phyloP scores from a whole-genome alignment of 1,284 basidiomycete species.

The Erythrobasidium hasegawianum region DNA sequence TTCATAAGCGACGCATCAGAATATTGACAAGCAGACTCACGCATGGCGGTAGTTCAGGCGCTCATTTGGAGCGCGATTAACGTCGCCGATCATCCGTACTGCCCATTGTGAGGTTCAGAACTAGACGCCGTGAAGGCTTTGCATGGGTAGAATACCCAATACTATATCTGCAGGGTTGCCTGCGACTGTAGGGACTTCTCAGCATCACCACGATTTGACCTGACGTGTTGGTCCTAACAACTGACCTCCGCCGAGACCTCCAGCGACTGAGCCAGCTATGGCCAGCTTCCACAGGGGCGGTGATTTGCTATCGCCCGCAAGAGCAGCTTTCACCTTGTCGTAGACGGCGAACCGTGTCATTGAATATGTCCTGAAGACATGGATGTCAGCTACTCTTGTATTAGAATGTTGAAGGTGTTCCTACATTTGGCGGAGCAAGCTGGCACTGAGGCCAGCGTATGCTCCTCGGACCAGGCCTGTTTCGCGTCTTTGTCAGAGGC shows the following conservation, averaged over 20 bases:
- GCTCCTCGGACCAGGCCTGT: constrained; percentile 42
- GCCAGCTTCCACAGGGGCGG: constrained; percentile 73
- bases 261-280: constrained; percentile 55
- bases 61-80: constrained; percentile 75
- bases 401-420: background rate
- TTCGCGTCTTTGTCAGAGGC: background rate
- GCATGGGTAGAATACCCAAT: too few relatives aligned
- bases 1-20: too few relatives aligned
- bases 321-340: constrained; percentile 77
- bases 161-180: constrained; percentile 67
- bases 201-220: too few relatives aligned
- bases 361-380: constrained; percentile 57
- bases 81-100: constrained; percentile 82
- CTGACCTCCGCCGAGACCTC: constrained; percentile 51
- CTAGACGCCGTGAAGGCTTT: too few relatives aligned
- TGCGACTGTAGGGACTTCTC: too few relatives aligned
- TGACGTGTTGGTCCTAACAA: too few relatives aligned
- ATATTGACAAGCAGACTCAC: constrained; percentile 38
- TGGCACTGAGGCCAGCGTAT: constrained; percentile 69
- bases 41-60: constrained; percentile 65
- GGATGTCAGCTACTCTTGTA: background rate
- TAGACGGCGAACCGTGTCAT: constrained; percentile 90
- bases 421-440: constrained; percentile 80
- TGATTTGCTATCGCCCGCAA: constrained; percentile 47
- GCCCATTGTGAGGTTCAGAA: constrained; percentile 51